These are phyloP conservation scores for Hamigera avellanea DNA, from an alignment of 495 filamentous ascomycete species.

Conservation along the genomic window DNA sequence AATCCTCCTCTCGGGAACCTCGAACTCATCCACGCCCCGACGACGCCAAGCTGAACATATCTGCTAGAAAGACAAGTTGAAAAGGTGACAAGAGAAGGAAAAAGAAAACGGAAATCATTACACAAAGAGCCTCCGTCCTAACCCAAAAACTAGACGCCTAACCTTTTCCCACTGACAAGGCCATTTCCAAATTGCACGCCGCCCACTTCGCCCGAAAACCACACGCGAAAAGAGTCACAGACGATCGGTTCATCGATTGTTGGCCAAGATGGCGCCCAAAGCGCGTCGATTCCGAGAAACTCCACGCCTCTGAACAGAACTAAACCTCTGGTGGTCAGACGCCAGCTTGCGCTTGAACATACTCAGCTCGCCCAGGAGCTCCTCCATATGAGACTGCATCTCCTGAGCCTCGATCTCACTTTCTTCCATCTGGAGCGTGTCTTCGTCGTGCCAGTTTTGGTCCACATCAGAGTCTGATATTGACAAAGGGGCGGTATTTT, in stretches of 20 bases:
- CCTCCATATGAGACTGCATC: conserved; percentile 57
- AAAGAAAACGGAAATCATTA: not conserved
- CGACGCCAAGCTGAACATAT: not conserved
- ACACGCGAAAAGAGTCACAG: conserved; percentile 12
- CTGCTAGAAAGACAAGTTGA: conserved; percentile 10
- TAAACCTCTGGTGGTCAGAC: conserved; percentile 59
- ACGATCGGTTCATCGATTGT: conserved; percentile 18
- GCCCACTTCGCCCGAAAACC: not conserved
- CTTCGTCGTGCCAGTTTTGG: conserved; percentile 31
- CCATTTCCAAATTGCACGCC: not conserved
- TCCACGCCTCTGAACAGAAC: conserved; percentile 12
- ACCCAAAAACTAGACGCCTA: conserved; percentile 5
- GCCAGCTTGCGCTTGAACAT: conserved; percentile 75
- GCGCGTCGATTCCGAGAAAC: conserved; percentile 21
- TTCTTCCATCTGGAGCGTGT: conserved; percentile 9
- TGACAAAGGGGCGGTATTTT: conserved; percentile 21
- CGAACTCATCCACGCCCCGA: not conserved
- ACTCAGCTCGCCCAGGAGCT: conserved; percentile 63
- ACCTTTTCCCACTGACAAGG: not conserved
- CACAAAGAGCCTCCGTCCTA: conserved; percentile 3
- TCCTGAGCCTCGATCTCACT: conserved; percentile 37
- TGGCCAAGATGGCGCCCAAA: conserved; percentile 20
- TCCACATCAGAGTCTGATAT: conserved; percentile 19
- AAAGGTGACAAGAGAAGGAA: conserved; percentile 10
- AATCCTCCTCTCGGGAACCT: not conserved